Evolutionary conservation across 2,329 filamentous ascomycete species (phyloP), one percentile per base, ranked within the genome.

Genomic region (Leptoxyphium fumago): DNA sequence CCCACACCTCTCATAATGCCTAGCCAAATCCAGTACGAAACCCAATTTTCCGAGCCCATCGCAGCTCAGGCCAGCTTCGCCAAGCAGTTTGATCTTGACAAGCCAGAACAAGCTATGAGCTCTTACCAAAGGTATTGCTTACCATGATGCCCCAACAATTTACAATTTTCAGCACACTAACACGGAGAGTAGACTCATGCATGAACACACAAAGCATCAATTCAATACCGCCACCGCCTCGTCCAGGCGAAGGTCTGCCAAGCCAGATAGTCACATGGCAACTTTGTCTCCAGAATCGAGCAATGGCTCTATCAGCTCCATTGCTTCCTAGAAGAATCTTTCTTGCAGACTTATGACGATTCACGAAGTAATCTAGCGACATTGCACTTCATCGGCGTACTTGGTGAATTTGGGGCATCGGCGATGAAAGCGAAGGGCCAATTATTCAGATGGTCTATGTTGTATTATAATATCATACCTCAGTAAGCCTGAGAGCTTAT

Each of bases 141-240:
- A 10, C 6, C 38, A 21, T 7, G 7, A 7, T 7, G 7, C 13
- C 11, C 3, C 5, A 14, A 40, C 18, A 5, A 3, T 18, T 28
- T 11, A 40, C 4, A 40, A 5, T 13, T 13, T 15, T 13, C 9
- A n/a, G n/a, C n/a, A 5, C 5, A 36, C 9, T 36, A 36, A 36
- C 32, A 36, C 4, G 3, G 15, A 13, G 13, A 5, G 18, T 21
- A 70, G 67, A 41, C 60, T 70, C 42, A 70, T 71, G 67, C 68
- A 70, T 47, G 62, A 69, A 49, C 68, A 71, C 58, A 71, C 68
- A 49, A 68, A 67, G 55, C 62, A 62, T 42, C 68, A 71, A 52
- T 65, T 70, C 39, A 64, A 61, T 42, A 64, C 60, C 39, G 67
- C 68, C 1, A 65, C 66, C 40, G 60, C 61, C 46, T 70, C 67